Evolutionary conservation across 2,329 filamentous ascomycete species (phyloP), one percentile per base, ranked within the genome.

Genomic region (Rutstroemia sp.): DNA sequence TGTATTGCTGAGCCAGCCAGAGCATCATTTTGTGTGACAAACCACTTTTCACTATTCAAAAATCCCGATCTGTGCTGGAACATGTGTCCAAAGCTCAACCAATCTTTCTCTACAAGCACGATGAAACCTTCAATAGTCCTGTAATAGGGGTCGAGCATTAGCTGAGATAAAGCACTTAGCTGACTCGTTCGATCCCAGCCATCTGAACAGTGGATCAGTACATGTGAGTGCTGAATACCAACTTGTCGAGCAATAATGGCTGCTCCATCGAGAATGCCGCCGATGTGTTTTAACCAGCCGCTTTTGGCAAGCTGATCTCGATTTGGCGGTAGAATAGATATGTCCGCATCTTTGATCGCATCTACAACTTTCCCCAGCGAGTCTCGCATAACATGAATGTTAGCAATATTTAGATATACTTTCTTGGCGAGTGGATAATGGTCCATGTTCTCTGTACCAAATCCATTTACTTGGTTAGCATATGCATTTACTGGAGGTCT

Each of bases 101-200:
- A 99, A 68, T 99, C 94, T 70, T 99, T 99, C 72, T 99, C 94
- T 2, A 99, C 81, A 6, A 99, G 76, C 2, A 95, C 85, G 64
- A 97, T 92, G 71, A 97, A 99, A 0, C 94, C 94, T 64, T 96
- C 88, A 50, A 99, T 76, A 0, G 94, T 97, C 51, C 94, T 84
- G 70, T 91, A 99, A 71, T 95, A 96, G 0, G 94, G 94, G 68
- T 99, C 94, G 8, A 99, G 80, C 76, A 96, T 92, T 40, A 99
- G 79, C 73, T 99, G 92, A 56, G 91, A 87, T 56, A 99, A 74
- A 4, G 92, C 91, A 66, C 92, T 95, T 51, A 99, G 79, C 73
- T 99, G 94, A 66, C 91, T 92, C 7, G 94, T 99, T 51, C 94
- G 87, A 72, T 99, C 94, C 94, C 94, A 99, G 4, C 94, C 94